Evolutionary conservation across 2,329 filamentous ascomycete species (phyloP), one percentile per base, ranked within the genome.

Genomic region (Penicillium sp.): DNA sequence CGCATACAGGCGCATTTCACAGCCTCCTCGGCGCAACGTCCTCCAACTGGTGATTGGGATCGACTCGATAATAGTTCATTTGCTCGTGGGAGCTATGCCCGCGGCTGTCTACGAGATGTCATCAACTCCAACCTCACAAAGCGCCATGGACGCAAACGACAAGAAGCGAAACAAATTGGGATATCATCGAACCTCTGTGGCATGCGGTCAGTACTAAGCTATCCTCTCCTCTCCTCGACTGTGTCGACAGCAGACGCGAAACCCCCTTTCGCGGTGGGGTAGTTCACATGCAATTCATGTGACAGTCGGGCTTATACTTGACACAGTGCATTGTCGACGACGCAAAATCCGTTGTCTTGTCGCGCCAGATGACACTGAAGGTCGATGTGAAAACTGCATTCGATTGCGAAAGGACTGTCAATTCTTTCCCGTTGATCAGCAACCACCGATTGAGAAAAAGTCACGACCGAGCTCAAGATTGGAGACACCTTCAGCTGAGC

Each of bases 141-240:
- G 59, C 59, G 59, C 69, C 57, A 75, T 75, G 73, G 74, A 76
- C 54, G 63, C 67, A 56, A 63, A 58, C 49, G 84, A 89, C 64
- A 89, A 89, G 71, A 85, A 86, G 69, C 86, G 92, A 69, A 97
- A 96, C 74, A 97, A 96, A 76, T 82, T 97, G 57, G 93, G 93
- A 38, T 97, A 97, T 71, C 93, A 97, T 77, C 86, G 93, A 68
- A 96, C 92, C 34, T 95, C 92, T 43, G 91, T 97, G 65, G 94
- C 93, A 64, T 97, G 93, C 79, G 89, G 93, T 97, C 83, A 85
- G 92, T 86, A 54, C 40, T 44, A 27, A 24, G 24, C 32, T n/a
- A 44, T 49, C 18, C 45, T 47, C 38, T 43, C n/a, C 31, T 24
- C 39, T 31, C 39, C 18, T 44, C 51, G 34, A 36, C 34, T 36